These are phyloP conservation scores for Potentilla sterilis DNA, from an alignment of 306 rosid species.

Conservation along the genomic window DNA sequence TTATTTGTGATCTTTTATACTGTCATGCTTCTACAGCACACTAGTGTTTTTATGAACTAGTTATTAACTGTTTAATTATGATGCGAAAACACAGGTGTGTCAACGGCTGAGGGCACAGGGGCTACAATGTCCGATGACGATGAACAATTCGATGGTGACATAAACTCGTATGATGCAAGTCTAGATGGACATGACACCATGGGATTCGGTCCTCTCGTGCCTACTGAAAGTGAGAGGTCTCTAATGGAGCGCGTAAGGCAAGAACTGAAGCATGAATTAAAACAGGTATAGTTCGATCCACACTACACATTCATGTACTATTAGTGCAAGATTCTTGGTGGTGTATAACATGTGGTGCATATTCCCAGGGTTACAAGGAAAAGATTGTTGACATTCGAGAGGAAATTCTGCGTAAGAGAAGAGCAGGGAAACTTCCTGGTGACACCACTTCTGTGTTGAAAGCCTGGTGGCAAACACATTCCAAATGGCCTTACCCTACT, in stretches of 20 bases:
- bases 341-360: not conserved
- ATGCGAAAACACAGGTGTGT: constrained; percentile 52
- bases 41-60: not conserved
- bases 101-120: constrained; percentile 84
- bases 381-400: constrained; percentile 87
- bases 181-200: constrained; percentile 66
- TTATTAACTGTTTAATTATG: not conserved
- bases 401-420: constrained; percentile 93
- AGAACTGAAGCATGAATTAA: constrained; percentile 75
- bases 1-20: not conserved
- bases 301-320: not conserved
- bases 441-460: constrained; percentile 94
- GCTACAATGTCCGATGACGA: constrained; percentile 94
- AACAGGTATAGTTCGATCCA: constrained; percentile 50
- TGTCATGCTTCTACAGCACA: not conserved
- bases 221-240: constrained; percentile 86
- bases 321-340: not conserved
- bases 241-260: constrained; percentile 94
- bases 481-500: constrained; percentile 98
- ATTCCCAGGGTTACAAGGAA: constrained; percentile 79
- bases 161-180: constrained; percentile 61
- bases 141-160: constrained; percentile 72
- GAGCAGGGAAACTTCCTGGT: constrained; percentile 97
- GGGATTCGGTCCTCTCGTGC: constrained; percentile 88
- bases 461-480: constrained; percentile 97